Evolutionary conservation across 2,329 filamentous ascomycete genomes (phyloP).

Genomic region (Ascochyta clinopodiicola): DNA sequence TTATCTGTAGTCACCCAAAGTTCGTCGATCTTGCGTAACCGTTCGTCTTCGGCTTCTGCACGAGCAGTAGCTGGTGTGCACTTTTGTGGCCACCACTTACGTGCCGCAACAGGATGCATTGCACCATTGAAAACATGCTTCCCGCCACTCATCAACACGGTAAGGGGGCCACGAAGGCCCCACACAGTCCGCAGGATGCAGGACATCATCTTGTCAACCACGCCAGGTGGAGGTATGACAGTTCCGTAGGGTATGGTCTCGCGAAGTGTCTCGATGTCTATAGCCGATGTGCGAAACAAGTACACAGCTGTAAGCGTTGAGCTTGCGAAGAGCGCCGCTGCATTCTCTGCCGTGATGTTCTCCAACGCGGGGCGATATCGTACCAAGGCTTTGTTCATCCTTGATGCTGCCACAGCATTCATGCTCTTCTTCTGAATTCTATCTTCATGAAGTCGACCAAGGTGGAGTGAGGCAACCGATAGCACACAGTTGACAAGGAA

Average conservation of each 20-base stretch:
- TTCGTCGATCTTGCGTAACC: slow-evolving; percentile 31
- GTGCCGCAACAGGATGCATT: slow-evolving; percentile 35
- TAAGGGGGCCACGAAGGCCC: slow-evolving; percentile 41
- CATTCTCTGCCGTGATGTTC: slow-evolving; percentile 51
- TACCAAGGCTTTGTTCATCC: slow-evolving; percentile 45
- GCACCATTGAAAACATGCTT: slow-evolving; percentile 37
- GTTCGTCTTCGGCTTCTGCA: slow-evolving; percentile 38
- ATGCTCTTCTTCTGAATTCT: slow-evolving; percentile 30
- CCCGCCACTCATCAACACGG: slow-evolving; percentile 42
- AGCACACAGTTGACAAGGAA: slow-evolving; percentile 56
- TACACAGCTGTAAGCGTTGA: slow-evolving; percentile 44
- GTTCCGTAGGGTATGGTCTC: slow-evolving; percentile 32
- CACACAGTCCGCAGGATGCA: slow-evolving; percentile 35
- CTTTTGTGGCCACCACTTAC: slow-evolving; percentile 45
- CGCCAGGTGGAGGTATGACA: slow-evolving; percentile 22
- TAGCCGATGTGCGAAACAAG: slow-evolving; percentile 40
- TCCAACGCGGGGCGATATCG: slow-evolving; percentile 36
- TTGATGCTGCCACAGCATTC: slow-evolving; percentile 37
- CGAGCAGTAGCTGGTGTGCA: slow-evolving; percentile 28
- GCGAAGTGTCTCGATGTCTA: slow-evolving; percentile 40
- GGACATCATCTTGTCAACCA: slow-evolving; percentile 38
- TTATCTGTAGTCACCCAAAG: slow-evolving; percentile 34
- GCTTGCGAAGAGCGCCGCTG: slow-evolving; percentile 50
- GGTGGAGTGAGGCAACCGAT: slow-evolving; percentile 55
- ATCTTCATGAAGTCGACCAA: slow-evolving; percentile 48